Conservation (phyloP, 2,329 filamentous ascomycete genomes). For the Sporothrix pseudoabietina region DNA sequence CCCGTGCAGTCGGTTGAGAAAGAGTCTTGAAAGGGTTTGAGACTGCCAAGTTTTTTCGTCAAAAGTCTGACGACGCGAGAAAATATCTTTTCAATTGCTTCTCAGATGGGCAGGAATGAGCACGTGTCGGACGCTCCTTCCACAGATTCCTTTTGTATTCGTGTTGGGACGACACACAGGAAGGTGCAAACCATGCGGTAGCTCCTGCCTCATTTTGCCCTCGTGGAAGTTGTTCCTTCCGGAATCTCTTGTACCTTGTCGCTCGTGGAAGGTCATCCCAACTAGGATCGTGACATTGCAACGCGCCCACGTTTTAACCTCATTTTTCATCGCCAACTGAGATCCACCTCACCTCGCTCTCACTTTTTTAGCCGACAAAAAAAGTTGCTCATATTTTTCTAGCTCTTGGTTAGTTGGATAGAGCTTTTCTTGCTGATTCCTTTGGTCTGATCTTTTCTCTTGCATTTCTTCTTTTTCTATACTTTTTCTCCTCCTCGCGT, state of each 20-base stretch:
- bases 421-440: background rate
- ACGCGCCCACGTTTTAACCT: background rate
- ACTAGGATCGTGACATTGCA: background rate
- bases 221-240: conserved; percentile 16
- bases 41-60: background rate
- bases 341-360: background rate
- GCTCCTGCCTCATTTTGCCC: background rate
- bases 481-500: background rate
- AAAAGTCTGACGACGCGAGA: background rate
- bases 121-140: conserved; percentile 1
- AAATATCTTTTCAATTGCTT: background rate
- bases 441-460: conserved; percentile 1
- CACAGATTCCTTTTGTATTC: background rate
- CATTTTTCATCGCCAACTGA: conserved; percentile 2
- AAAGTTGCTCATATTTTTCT: too few species aligned
- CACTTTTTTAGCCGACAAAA: background rate
- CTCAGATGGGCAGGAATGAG: background rate
- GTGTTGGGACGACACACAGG: conserved; percentile 2
- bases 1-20: too few species aligned
- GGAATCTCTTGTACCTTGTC: background rate
- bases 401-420: background rate
- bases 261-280: background rate
- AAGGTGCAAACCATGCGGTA: conserved; percentile 10
- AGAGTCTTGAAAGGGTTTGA: background rate
- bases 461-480: background rate